Conservation (phyloP, 441 rosid species). For the Pelargonium myrrhifolium region DNA sequence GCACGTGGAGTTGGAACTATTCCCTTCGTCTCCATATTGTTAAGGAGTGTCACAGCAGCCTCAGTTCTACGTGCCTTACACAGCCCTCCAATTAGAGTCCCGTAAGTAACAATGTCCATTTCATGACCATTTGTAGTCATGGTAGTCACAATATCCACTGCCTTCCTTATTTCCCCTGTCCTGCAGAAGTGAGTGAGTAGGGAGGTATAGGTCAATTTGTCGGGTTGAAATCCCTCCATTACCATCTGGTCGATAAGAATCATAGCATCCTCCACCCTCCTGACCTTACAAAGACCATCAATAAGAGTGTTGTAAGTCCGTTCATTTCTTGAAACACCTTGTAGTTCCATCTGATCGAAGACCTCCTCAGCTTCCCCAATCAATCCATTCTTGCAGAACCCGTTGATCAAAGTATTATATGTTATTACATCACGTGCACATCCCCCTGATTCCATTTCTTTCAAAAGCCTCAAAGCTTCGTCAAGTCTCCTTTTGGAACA, state of each 20-base stretch:
- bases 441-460: constrained; percentile 73
- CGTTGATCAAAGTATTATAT: constrained; percentile 82
- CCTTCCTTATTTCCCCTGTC: constrained; percentile 66
- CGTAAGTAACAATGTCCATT: constrained; percentile 78
- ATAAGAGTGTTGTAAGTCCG: constrained; percentile 85
- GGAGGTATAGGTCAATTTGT: constrained; percentile 80
- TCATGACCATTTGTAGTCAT: constrained; percentile 76
- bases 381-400: constrained; percentile 74
- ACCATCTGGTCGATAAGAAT: constrained; percentile 93
- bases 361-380: constrained; percentile 77
- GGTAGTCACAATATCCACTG: constrained; percentile 70
- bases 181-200: constrained; percentile 70
- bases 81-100: constrained; percentile 70
- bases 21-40: constrained; percentile 74
- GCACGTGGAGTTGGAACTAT: constrained; percentile 61
- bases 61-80: constrained; percentile 80
- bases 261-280: constrained; percentile 77
- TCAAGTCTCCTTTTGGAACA: constrained; percentile 57
- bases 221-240: constrained; percentile 84
- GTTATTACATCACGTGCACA: constrained; percentile 69
- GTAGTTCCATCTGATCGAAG: constrained; percentile 88
- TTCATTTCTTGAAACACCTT: constrained; percentile 73
- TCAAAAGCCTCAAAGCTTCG: constrained; percentile 60
- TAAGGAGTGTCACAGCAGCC: constrained; percentile 61
- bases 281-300: constrained; percentile 71